A percentile compares a stretch with the other conserved stretches of the same genome.
These are phyloP conservation scores for Colletotrichum kahawae DNA, from an alignment of 2,329 filamentous ascomycete genomes.

Conservation along the genomic window DNA sequence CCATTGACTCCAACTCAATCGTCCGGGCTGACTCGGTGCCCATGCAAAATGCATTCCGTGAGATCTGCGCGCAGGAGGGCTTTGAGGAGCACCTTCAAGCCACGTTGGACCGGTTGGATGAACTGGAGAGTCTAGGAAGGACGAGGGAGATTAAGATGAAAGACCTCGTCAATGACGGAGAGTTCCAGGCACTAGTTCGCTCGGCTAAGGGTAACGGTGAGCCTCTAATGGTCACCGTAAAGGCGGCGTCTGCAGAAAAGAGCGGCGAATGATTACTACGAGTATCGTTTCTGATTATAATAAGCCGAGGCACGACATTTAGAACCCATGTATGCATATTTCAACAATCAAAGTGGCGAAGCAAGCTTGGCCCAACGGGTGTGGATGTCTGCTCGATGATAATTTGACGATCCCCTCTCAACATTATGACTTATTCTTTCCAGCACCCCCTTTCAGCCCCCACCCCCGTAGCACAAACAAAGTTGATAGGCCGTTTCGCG, in stretches of 20 bases:
- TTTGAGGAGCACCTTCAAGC: constrained; percentile 58
- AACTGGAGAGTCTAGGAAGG: constrained; percentile 89
- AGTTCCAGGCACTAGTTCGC: constrained; percentile 45
- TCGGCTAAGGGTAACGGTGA: neutral
- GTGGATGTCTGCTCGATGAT: neutral
- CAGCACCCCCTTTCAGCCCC: neutral
- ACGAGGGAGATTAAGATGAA: constrained; percentile 97
- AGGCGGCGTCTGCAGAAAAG: neutral
- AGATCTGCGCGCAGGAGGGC: constrained; percentile 72
- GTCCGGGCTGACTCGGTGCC: constrained; percentile 94
- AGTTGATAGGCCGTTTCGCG: neutral
- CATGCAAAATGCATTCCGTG: constrained; percentile 90
- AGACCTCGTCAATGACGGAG: constrained; percentile 84
- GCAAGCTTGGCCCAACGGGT: neutral
- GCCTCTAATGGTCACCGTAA: neutral
- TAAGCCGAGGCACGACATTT: neutral
- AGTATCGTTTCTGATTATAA: neutral
- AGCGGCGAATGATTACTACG: neutral
- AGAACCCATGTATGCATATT: neutral
- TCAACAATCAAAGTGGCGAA: neutral
- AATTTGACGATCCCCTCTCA: neutral
- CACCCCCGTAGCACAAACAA: neutral
- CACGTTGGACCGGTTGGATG: constrained; percentile 72
- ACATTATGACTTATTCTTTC: neutral
- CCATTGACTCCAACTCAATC: constrained; percentile 86